Conservation (phyloP, 2,329 filamentous ascomycete species). For the Aureobasidium subglaciale region DNA sequence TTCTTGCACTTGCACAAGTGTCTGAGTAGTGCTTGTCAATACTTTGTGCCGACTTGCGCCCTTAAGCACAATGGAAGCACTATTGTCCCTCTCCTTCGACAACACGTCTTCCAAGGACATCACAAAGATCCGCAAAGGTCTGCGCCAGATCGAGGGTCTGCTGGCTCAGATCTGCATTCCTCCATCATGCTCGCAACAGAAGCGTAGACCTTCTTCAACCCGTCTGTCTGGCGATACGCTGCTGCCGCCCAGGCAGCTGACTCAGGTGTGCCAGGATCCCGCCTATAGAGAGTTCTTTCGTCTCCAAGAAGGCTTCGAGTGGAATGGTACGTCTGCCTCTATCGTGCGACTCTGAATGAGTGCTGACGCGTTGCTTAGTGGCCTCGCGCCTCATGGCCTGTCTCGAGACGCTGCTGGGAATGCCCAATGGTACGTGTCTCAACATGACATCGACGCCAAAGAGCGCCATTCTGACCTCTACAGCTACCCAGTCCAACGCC, state of each 20-base stretch:
- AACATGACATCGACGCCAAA: neutral
- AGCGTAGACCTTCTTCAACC: constrained; percentile 30
- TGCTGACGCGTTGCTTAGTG: constrained; percentile 42
- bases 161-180: constrained; percentile 91
- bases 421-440: constrained; percentile 52
- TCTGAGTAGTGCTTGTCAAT: neutral
- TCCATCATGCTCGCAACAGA: constrained; percentile 27
- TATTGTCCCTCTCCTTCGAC: constrained; percentile 89
- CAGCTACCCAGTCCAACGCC: constrained; percentile 74
- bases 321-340: constrained; percentile 59
- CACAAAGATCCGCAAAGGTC: constrained; percentile 82
- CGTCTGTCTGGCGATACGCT: constrained; percentile 17
- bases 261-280: constrained; percentile 68
- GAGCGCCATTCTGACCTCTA: neutral
- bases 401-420: constrained; percentile 77
- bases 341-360: too few relatives aligned
- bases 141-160: constrained; percentile 88
- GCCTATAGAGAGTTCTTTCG: constrained; percentile 96
- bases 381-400: constrained; percentile 77
- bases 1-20: neutral
- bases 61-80: constrained; percentile 64
- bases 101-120: constrained; percentile 90
- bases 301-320: constrained; percentile 93
- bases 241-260: constrained; percentile 50
- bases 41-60: neutral